phyloP scores from a whole-genome alignment of 345 rosid species.

The Brassica juncea region DNA sequence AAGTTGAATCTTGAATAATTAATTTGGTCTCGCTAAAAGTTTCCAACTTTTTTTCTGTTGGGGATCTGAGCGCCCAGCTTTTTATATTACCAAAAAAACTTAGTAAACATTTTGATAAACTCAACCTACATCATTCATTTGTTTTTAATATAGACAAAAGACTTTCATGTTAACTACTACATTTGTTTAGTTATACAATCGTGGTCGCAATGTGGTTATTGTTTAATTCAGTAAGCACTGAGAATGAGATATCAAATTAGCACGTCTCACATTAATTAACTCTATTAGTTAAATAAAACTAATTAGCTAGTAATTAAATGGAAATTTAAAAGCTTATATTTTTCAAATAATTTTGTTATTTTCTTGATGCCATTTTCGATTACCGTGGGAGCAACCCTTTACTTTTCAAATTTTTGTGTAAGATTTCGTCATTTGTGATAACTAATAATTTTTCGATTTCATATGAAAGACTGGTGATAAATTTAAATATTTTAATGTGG shows the following conservation, averaged over 20 bases:
- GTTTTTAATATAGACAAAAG: constrained; percentile 11
- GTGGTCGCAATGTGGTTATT: constrained; percentile 40
- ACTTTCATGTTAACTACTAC: constrained; percentile 11
- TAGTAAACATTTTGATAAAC: constrained; percentile 34
- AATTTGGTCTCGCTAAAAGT: constrained; percentile 25
- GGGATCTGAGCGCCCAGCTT: constrained; percentile 38
- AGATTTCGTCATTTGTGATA: neutral
- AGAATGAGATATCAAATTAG: constrained; percentile 11
- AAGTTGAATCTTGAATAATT: constrained; percentile 28
- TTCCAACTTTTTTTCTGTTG: neutral
- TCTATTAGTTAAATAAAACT: constrained; percentile 11
- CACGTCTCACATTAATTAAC: constrained; percentile 12
- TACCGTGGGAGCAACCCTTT: neutral
- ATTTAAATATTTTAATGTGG: constrained; percentile 26
- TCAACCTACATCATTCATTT: constrained; percentile 37
- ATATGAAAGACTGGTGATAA: constrained; percentile 1
- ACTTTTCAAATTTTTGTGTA: neutral
- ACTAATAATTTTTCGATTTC: neutral
- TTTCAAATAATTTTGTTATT: neutral
- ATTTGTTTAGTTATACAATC: constrained; percentile 23
- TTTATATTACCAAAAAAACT: neutral
- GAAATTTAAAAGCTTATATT: neutral
- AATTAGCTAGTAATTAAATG: neutral
- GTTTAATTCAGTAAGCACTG: constrained; percentile 22
- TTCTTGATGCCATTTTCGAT: neutral